phyloP scores from a whole-genome alignment of 2,329 filamentous ascomycete genomes.

The Cladobotryum mycophilum region DNA sequence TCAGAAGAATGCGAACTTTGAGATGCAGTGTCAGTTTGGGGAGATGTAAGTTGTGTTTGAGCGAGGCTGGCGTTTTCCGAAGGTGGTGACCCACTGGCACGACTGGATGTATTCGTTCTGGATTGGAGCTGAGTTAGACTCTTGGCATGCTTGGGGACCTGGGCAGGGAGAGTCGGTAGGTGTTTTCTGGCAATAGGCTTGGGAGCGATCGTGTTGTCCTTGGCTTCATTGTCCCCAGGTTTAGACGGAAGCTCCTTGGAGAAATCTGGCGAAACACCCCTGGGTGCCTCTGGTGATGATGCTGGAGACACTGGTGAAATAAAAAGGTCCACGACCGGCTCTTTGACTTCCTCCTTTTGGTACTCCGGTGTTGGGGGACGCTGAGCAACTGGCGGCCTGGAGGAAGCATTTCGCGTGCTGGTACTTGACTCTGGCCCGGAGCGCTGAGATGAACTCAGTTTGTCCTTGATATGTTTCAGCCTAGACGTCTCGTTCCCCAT shows the following conservation, averaged over 20 bases:
- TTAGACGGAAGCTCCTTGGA: constrained; percentile 13
- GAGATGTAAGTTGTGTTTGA: constrained; percentile 6
- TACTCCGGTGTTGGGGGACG: constrained; percentile 47
- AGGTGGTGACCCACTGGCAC: neutral
- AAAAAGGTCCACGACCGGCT: constrained; percentile 29
- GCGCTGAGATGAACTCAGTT: constrained; percentile 20
- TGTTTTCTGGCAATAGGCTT: constrained; percentile 22
- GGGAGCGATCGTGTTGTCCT: neutral
- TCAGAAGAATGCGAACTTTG: constrained; percentile 15
- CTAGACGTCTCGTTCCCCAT: constrained; percentile 31
- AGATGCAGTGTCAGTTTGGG: constrained; percentile 17
- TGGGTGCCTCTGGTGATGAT: constrained; percentile 35
- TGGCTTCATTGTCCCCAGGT: constrained; percentile 10
- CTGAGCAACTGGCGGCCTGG: constrained; percentile 19
- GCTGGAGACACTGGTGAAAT: constrained; percentile 41
- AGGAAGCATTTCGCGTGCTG: constrained; percentile 1
- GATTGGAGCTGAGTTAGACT: constrained; percentile 15
- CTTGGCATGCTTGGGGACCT: constrained; percentile 17
- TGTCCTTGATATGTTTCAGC: constrained; percentile 25
- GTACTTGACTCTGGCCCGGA: constrained; percentile 11
- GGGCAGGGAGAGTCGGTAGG: constrained; percentile 16
- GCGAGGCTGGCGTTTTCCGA: constrained; percentile 2
- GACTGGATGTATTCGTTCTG: neutral
- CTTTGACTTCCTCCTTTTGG: constrained; percentile 36
- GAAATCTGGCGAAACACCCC: constrained; percentile 14